Percentiles rank a stretch among this genome's conserved stretches.
phyloP scores from a whole-genome alignment of 805 yeast species.

The Lipomyces orientalis region DNA sequence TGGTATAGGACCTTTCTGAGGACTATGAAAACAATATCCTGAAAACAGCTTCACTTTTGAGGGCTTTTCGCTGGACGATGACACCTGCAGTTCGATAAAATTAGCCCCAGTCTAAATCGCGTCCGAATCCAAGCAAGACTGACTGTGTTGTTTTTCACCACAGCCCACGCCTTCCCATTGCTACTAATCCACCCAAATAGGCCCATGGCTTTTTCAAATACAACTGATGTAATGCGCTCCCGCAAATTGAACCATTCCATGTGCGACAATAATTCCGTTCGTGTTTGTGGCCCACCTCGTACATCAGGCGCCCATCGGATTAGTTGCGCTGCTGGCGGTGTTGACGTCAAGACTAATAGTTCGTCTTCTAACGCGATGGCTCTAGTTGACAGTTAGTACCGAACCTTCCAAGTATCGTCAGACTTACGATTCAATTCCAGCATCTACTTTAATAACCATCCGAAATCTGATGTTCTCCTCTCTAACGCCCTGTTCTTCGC shows the following conservation, averaged over 20 bases:
- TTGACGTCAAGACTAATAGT: conserved; percentile 29
- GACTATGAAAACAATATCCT: conserved; percentile 22
- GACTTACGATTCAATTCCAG: conserved; percentile 42
- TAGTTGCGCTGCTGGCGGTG: conserved; percentile 37
- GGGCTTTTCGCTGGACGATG: conserved; percentile 14
- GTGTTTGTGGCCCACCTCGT: conserved; percentile 34
- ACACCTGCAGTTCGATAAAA: conserved; percentile 4
- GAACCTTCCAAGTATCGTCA: background rate
- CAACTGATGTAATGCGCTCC: conserved; percentile 36
- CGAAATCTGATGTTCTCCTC: conserved; percentile 43
- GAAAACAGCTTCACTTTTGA: conserved; percentile 27
- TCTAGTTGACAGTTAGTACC: conserved; percentile 9
- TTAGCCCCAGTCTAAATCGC: background rate
- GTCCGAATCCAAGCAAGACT: background rate
- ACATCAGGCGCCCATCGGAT: conserved; percentile 35
- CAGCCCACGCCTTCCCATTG: conserved; percentile 41
- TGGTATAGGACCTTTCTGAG: conserved; percentile 18
- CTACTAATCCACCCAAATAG: conserved; percentile 42
- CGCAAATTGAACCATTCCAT: conserved; percentile 39
- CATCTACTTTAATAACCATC: conserved; percentile 43
- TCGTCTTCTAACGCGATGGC: conserved; percentile 37
- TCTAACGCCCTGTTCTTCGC: conserved; percentile 49
- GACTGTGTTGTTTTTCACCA: conserved; percentile 16
- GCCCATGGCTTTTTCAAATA: conserved; percentile 44
- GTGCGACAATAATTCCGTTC: conserved; percentile 38